Conservation (phyloP, 805 yeast genomes). For the Wickerhamomyces kurtzmanii region DNA sequence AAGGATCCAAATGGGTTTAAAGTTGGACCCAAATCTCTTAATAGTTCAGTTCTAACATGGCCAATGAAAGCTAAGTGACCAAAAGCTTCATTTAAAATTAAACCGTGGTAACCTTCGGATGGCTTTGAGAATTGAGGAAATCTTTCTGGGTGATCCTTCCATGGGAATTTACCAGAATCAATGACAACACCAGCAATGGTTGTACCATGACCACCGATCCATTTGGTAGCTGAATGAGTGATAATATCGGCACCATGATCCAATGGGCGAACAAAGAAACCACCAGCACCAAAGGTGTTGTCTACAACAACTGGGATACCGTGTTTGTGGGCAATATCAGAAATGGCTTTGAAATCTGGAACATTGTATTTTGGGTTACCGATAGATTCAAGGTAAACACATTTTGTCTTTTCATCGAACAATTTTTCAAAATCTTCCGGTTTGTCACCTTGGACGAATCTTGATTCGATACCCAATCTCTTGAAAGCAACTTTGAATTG, state of each 20-base stretch:
- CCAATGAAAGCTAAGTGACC: constrained; percentile 74
- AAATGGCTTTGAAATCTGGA: constrained; percentile 79
- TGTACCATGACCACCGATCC: constrained; percentile 98
- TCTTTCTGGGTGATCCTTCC: constrained; percentile 75
- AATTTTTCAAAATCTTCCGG: constrained; percentile 61
- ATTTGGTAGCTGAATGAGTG: constrained; percentile 91
- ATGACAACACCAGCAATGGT: constrained; percentile 88
- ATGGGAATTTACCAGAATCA: constrained; percentile 90
- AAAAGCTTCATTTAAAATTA: constrained; percentile 69
- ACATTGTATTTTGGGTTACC: constrained; percentile 91
- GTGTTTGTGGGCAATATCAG: constrained; percentile 69
- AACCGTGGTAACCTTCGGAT: constrained; percentile 89
- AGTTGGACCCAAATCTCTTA: constrained; percentile 89
- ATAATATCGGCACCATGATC: constrained; percentile 89
- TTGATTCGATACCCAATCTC: constrained; percentile 76
- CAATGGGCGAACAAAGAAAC: constrained; percentile 74
- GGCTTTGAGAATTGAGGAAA: constrained; percentile 91
- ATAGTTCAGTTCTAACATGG: constrained; percentile 71
- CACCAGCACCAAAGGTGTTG: constrained; percentile 97
- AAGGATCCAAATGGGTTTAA: constrained; percentile 85
- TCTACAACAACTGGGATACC: constrained; percentile 91
- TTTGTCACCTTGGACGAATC: constrained; percentile 77
- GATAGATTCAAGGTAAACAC: constrained; percentile 80
- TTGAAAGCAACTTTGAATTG: constrained; percentile 90
- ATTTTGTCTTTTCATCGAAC: constrained; percentile 82